A percentile compares a stretch with the other conserved stretches of the same genome.
phyloP scores from a whole-genome alignment of 805 yeast species.

The Ogataea trehalophila region DNA sequence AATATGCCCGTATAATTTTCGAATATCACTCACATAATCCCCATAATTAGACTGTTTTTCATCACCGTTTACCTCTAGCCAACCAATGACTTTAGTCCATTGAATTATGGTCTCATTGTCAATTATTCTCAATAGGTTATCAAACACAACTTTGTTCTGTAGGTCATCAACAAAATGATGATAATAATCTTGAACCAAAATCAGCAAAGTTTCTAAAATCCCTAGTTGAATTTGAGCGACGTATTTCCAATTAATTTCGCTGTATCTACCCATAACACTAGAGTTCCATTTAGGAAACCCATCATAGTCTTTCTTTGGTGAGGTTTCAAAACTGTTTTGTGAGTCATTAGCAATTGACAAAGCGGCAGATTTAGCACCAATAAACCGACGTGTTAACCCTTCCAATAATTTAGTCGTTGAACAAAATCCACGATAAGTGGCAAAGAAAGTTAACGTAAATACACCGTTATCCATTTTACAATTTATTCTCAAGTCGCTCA shows the following conservation, averaged over 20 bases:
- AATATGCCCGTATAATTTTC: slow-evolving; percentile 20
- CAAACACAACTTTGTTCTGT: slow-evolving; percentile 51
- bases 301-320: not conserved
- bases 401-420: slow-evolving; percentile 50
- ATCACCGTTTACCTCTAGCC: slow-evolving; percentile 16
- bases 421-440: slow-evolving; percentile 64
- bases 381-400: slow-evolving; percentile 49
- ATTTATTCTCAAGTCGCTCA: slow-evolving; percentile 11
- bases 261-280: slow-evolving; percentile 30
- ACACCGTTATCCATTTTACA: slow-evolving; percentile 59
- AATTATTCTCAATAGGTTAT: slow-evolving; percentile 60
- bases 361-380: slow-evolving; percentile 61
- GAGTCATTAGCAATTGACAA: slow-evolving; percentile 37
- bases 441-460: slow-evolving; percentile 63
- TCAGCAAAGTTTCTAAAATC: slow-evolving; percentile 67
- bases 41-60: slow-evolving; percentile 4
- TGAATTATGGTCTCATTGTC: slow-evolving; percentile 57
- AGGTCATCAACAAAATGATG: slow-evolving; percentile 69
- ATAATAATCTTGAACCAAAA: slow-evolving; percentile 69
- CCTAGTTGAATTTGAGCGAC: slow-evolving; percentile 79
- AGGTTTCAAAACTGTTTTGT: not conserved
- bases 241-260: slow-evolving; percentile 54
- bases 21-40: slow-evolving; percentile 16
- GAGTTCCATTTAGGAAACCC: slow-evolving; percentile 55
- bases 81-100: slow-evolving; percentile 39